Conservation (phyloP, 2,329 filamentous ascomycete genomes). For the Fusarium sp. region DNA sequence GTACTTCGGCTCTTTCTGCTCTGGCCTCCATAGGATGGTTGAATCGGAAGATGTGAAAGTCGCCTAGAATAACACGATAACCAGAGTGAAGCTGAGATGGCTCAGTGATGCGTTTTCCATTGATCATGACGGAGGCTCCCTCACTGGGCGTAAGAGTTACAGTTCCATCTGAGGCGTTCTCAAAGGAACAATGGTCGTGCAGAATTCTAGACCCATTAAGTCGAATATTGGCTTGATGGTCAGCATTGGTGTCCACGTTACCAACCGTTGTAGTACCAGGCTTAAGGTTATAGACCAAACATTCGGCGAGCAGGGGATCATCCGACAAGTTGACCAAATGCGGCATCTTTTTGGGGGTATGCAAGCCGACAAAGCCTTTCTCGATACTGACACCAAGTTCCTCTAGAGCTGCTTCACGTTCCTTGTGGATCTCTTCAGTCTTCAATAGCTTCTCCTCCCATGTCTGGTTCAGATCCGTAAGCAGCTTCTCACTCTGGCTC, state of each 20-base stretch:
- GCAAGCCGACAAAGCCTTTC: slow-evolving; percentile 94
- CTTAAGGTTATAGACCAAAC: slow-evolving; percentile 97
- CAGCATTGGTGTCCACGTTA: slow-evolving; percentile 85
- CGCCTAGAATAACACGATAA: slow-evolving; percentile 92
- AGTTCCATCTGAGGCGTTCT: slow-evolving; percentile 84
- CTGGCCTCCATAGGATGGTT: slow-evolving; percentile 97
- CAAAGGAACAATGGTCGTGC: slow-evolving; percentile 91
- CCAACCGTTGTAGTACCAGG: slow-evolving; percentile 93
- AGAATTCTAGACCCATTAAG: slow-evolving; percentile 94
- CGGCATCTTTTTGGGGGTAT: slow-evolving; percentile 98
- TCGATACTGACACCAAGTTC: slow-evolving; percentile 99
- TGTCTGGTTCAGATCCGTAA: slow-evolving; percentile 95
- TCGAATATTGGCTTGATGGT: slow-evolving; percentile 83
- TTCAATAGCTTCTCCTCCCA: slow-evolving; percentile 97
- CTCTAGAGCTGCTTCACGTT: slow-evolving; percentile 92
- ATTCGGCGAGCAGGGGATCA: slow-evolving; percentile 91
- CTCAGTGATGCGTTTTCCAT: slow-evolving; percentile 88
- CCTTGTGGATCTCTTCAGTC: slow-evolving; percentile 97
- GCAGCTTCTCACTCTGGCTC: slow-evolving; percentile 94
- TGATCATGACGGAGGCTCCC: slow-evolving; percentile 98
- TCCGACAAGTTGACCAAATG: slow-evolving; percentile 98
- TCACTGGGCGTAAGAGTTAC: slow-evolving; percentile 92
- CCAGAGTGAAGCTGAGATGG: slow-evolving; percentile 88
- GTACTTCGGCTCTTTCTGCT: slow-evolving; percentile 83
- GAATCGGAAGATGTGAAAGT: slow-evolving; percentile 99